Evolutionary conservation across 768 basidiomycete species (phyloP).

Genomic region (Scleroderma citrinum): DNA sequence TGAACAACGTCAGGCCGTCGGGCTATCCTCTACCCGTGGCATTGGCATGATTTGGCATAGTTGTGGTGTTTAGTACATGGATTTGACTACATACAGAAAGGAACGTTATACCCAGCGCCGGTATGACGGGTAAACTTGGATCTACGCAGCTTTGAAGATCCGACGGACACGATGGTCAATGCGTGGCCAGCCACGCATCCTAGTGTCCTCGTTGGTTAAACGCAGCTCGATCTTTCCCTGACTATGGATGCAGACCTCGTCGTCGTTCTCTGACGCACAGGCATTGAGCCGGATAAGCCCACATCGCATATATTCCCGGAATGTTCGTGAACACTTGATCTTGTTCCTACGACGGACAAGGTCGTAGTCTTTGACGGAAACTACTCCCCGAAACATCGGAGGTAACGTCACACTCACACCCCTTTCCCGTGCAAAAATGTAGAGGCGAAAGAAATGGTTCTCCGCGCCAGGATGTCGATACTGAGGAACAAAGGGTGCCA

Average conservation of each 20-base stretch:
- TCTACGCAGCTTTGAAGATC: constrained; percentile 17
- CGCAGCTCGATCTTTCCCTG: constrained; percentile 20
- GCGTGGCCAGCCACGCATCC: constrained; percentile 14
- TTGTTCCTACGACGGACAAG: constrained; percentile 6
- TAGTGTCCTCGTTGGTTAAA: constrained; percentile 9
- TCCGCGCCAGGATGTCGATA: constrained; percentile 21
- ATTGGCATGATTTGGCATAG: no score
- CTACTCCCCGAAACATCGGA: constrained; percentile 22
- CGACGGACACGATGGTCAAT: constrained; percentile 25
- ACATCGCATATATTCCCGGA: constrained; percentile 18
- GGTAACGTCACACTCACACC: constrained; percentile 26
- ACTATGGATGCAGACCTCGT: constrained; percentile 26
- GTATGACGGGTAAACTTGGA: no score
- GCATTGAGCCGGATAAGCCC: constrained; percentile 18
- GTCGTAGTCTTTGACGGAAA: constrained; percentile 17
- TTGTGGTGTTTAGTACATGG: no score
- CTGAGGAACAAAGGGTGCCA: constrained; percentile 10
- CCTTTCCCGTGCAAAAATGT: constrained; percentile 22
- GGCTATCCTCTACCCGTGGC: no score
- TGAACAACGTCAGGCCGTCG: no score
- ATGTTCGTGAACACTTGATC: constrained; percentile 17
- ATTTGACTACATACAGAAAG: no score
- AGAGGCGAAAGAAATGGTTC: constrained; percentile 25
- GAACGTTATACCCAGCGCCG: no score
- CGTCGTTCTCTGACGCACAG: constrained; percentile 18